Percentiles rank a stretch among this genome's conserved stretches.
phyloP scores from a whole-genome alignment of 768 basidiomycete genomes.

The Boletus rex-veris region DNA sequence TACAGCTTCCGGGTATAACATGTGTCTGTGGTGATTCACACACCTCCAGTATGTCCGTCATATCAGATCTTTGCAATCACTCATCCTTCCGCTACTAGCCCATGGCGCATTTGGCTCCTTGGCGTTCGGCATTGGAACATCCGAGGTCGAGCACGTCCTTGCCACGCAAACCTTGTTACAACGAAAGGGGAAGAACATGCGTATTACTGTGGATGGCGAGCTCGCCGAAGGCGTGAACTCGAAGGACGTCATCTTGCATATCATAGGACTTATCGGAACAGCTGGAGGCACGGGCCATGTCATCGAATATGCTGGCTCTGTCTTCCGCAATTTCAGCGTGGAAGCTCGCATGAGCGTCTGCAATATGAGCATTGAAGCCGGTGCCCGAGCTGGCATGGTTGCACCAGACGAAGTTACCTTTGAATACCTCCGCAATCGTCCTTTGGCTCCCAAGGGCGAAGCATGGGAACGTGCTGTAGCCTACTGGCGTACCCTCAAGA shows the following conservation, averaged over 20 bases:
- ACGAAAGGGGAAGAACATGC: slow-evolving; percentile 89
- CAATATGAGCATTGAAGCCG: slow-evolving; percentile 95
- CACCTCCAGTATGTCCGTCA: slow-evolving; percentile 68
- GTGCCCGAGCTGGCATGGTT: slow-evolving; percentile 90
- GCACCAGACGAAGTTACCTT: slow-evolving; percentile 89
- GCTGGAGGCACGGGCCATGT: slow-evolving; percentile 90
- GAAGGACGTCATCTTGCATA: slow-evolving; percentile 88
- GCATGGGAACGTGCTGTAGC: slow-evolving; percentile 81
- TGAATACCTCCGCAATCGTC: slow-evolving; percentile 75
- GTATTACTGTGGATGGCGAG: slow-evolving; percentile 81
- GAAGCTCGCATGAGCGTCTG: slow-evolving; percentile 89
- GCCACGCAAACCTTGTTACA: slow-evolving; percentile 89
- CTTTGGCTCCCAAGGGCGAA: slow-evolving; percentile 78
- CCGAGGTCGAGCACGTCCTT: slow-evolving; percentile 91
- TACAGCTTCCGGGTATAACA: slow-evolving; percentile 68
- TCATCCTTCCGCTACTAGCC: slow-evolving; percentile 40
- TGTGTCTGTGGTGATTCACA: slow-evolving; percentile 93
- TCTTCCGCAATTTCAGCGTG: slow-evolving; percentile 82
- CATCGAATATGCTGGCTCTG: slow-evolving; percentile 89
- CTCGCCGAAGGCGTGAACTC: slow-evolving; percentile 80
- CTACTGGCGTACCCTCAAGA: slow-evolving; percentile 81
- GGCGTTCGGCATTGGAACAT: slow-evolving; percentile 91
- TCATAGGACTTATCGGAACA: slow-evolving; percentile 90
- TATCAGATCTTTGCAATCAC: neutral
- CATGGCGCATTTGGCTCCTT: slow-evolving; percentile 92